Conservation (phyloP, 1,284 basidiomycete genomes). For the Ustilago shanxiensis region DNA sequence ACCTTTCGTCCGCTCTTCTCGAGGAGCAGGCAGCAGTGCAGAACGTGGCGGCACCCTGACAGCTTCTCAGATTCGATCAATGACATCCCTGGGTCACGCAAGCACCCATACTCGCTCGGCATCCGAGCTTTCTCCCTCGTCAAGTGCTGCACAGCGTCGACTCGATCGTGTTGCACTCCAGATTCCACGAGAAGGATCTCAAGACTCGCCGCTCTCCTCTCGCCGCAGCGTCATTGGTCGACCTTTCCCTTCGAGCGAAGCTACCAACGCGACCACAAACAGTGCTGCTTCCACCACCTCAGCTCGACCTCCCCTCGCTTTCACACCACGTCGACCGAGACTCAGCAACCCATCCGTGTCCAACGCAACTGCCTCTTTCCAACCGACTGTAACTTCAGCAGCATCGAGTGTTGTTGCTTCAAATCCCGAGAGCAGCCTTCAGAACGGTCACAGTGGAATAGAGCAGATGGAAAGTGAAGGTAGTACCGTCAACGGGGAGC, state of each 20-base stretch:
- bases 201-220: constrained; percentile 27
- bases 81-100: constrained; percentile 46
- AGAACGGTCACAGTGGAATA: constrained; percentile 11
- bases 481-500: constrained; percentile 20
- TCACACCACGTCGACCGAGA: constrained; percentile 48
- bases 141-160: constrained; percentile 30
- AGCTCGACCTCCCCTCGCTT: constrained; percentile 17
- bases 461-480: constrained; percentile 31
- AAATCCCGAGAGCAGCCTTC: constrained; percentile 35
- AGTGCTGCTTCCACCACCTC: neutral
- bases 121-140: constrained; percentile 46
- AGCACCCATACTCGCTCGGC: constrained; percentile 40
- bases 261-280: neutral
- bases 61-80: constrained; percentile 41
- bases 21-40: constrained; percentile 20
- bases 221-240: constrained; percentile 21
- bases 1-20: constrained; percentile 15
- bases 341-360: constrained; percentile 57
- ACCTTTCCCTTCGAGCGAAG: constrained; percentile 19
- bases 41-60: constrained; percentile 36
- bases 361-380: constrained; percentile 45
- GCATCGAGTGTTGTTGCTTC: constrained; percentile 25
- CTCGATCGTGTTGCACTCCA: constrained; percentile 14
- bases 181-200: constrained; percentile 10
- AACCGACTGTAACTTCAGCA: constrained; percentile 23